Evolutionary conservation across 169 alveolate genomes (phyloP).

Genomic region (Cryptosporidium felis): DNA sequence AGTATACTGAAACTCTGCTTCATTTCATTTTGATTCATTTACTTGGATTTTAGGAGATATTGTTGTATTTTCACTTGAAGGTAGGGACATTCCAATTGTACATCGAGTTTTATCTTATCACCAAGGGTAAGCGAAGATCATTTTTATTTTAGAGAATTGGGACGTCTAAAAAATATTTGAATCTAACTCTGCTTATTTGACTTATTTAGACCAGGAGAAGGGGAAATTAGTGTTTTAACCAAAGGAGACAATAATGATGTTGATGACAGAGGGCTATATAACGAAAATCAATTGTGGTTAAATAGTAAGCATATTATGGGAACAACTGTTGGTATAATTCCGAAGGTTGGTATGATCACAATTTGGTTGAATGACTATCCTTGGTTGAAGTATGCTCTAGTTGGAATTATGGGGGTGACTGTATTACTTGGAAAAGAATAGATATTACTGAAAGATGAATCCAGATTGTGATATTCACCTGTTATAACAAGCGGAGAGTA

Average conservation of each 20-base stretch:
- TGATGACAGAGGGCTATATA: constrained; percentile 93
- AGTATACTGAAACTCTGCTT: constrained; percentile 29
- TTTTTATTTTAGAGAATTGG: no score
- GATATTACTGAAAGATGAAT: no score
- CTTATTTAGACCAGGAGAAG: constrained; percentile 74
- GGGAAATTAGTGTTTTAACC: constrained; percentile 84
- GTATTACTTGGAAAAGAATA: constrained; percentile 72
- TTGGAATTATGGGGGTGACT: constrained; percentile 75
- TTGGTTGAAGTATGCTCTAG: constrained; percentile 75
- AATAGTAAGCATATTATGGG: constrained; percentile 87
- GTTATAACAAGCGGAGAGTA: not conserved
- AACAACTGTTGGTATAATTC: constrained; percentile 85
- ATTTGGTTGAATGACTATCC: constrained; percentile 91
- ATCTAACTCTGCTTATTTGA: not conserved
- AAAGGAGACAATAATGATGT: constrained; percentile 95
- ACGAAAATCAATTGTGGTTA: constrained; percentile 85
- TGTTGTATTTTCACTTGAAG: constrained; percentile 86
- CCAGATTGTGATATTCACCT: not conserved
- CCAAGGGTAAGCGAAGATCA: constrained; percentile 71
- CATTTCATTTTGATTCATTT: not conserved
- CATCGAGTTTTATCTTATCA: constrained; percentile 89
- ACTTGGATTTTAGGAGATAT: constrained; percentile 77
- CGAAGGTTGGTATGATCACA: constrained; percentile 92
- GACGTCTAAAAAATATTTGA: no score
- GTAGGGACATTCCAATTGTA: constrained; percentile 93